These are phyloP conservation scores for Gyromitra esculenta DNA, from an alignment of 2,329 filamentous ascomycete species.

Conservation along the genomic window DNA sequence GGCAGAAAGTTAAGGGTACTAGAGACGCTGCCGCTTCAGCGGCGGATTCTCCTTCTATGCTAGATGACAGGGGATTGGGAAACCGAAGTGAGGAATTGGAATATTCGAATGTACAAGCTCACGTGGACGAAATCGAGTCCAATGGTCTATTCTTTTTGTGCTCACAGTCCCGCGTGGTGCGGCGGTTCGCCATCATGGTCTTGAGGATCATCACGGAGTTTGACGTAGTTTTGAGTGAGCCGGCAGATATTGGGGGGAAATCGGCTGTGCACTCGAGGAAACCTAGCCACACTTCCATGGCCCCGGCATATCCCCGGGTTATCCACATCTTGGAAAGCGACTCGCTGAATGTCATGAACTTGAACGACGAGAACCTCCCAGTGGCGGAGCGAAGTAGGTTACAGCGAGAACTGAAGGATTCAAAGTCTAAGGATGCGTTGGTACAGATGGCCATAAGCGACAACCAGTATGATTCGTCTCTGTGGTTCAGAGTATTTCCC, in stretches of 20 bases:
- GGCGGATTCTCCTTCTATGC: constrained; percentile 63
- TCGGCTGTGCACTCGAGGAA: constrained; percentile 59
- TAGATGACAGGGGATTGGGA: constrained; percentile 53
- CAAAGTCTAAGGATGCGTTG: constrained; percentile 82
- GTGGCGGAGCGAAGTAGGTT: constrained; percentile 91
- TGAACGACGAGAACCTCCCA: constrained; percentile 89
- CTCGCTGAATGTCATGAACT: constrained; percentile 85
- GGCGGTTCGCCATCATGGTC: constrained; percentile 90
- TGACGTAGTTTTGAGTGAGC: constrained; percentile 83
- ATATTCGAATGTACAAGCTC: constrained; percentile 84
- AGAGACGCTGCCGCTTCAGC: constrained; percentile 66
- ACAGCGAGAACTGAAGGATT: constrained; percentile 87
- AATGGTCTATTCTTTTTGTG: constrained; percentile 97
- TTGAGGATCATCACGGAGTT: constrained; percentile 92
- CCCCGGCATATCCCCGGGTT: constrained; percentile 68
- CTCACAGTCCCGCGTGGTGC: constrained; percentile 89
- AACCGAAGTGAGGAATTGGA: constrained; percentile 56
- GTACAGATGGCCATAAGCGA: constrained; percentile 96
- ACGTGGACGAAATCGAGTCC: constrained; percentile 96
- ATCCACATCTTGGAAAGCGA: constrained; percentile 93
- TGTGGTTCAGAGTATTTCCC: constrained; percentile 98
- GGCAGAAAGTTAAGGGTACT: constrained; percentile 77
- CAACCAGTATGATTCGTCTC: constrained; percentile 88
- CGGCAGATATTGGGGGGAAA: constrained; percentile 66
- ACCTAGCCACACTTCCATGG: constrained; percentile 42